Evolutionary conservation across 23 red algal species (phyloP).

Genomic region (Gracilaria vermiculophylla): DNA sequence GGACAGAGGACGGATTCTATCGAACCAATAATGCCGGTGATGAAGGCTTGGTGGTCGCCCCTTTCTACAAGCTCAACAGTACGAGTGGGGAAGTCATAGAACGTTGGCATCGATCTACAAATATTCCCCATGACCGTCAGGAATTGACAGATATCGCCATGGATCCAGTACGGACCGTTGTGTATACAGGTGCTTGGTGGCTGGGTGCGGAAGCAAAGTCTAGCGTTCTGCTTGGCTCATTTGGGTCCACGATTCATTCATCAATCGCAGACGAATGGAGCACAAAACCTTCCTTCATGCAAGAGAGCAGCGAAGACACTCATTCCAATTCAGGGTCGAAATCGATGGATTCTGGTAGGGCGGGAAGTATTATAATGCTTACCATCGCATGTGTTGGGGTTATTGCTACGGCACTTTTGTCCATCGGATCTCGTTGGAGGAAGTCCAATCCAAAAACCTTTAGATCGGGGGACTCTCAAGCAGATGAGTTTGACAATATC

Average conservation of each 20-base stretch:
- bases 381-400: neutral
- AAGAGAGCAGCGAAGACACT: neutral
- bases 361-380: neutral
- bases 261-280: slow-evolving; percentile 25
- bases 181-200: slow-evolving; percentile 59
- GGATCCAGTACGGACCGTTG: slow-evolving; percentile 15
- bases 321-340: neutral
- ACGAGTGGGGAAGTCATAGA: slow-evolving; percentile 28
- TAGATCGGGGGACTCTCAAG: neutral
- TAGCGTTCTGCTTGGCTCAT: slow-evolving; percentile 49
- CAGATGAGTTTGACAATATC: slow-evolving; percentile 1
- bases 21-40: neutral
- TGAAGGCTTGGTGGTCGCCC: slow-evolving; percentile 29
- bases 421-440: neutral
- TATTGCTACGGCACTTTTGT: neutral
- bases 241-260: slow-evolving; percentile 17
- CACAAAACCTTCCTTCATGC: neutral
- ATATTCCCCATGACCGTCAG: slow-evolving; percentile 12
- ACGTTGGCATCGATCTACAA: slow-evolving; percentile 38
- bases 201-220: slow-evolving; percentile 23
- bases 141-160: slow-evolving; percentile 51
- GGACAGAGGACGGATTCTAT: slow-evolving; percentile 56
- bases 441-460: neutral
- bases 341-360: neutral
- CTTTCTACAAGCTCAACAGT: slow-evolving; percentile 25